Conservation (phyloP, 2,329 filamentous ascomycete species). For the Nemania serpens region DNA sequence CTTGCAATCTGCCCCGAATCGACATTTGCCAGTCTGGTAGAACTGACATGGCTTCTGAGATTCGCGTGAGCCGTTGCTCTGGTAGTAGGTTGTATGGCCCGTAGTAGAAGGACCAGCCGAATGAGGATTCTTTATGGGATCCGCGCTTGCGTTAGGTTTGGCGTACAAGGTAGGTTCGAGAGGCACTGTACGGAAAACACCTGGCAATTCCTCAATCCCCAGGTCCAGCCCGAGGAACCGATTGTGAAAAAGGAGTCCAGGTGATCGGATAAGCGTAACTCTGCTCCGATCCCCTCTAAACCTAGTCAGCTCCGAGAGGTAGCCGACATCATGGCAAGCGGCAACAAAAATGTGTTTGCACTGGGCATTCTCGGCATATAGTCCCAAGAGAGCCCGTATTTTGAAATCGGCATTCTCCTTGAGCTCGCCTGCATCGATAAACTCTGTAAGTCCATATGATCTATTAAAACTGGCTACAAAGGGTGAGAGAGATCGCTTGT, state of each 20-base stretch:
- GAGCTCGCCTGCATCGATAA: conserved; percentile 63
- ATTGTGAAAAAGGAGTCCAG: conserved; percentile 53
- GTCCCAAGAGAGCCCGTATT: conserved; percentile 53
- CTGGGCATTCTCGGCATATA: conserved; percentile 62
- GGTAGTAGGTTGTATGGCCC: not conserved
- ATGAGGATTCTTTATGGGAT: not conserved
- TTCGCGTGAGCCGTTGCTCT: conserved; percentile 11
- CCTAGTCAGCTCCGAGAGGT: conserved; percentile 60
- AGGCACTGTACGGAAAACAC: conserved; percentile 54
- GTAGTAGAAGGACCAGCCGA: not conserved
- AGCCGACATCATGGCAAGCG: conserved; percentile 64
- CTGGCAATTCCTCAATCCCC: conserved; percentile 54
- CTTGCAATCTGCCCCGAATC: conserved; percentile 39
- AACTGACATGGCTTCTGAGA: conserved; percentile 36
- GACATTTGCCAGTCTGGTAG: conserved; percentile 38
- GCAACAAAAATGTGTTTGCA: conserved; percentile 69
- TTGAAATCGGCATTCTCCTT: conserved; percentile 66
- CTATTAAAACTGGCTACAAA: conserved; percentile 63
- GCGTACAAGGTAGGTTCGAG: conserved; percentile 13
- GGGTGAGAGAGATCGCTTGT: conserved; percentile 59
- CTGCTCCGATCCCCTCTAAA: conserved; percentile 54
- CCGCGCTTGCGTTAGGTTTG: conserved; percentile 7
- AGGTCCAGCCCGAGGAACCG: conserved; percentile 59
- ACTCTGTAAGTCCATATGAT: conserved; percentile 62
- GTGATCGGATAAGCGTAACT: conserved; percentile 58